phyloP scores from a whole-genome alignment of 164 flowering plant species.

The Umbilicus rupestris region DNA sequence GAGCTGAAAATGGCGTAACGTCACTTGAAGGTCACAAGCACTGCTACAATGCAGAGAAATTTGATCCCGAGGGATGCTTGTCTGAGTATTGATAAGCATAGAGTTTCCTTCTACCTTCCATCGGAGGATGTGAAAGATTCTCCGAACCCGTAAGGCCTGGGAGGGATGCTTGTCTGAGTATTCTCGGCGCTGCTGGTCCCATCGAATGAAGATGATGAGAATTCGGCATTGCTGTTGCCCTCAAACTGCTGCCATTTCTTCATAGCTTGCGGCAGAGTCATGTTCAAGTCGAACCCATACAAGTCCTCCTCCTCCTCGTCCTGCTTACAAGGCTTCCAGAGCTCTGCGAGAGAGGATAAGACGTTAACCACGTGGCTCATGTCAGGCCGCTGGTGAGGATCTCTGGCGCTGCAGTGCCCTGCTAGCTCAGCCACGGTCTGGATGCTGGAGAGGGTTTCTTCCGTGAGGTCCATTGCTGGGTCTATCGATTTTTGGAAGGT shows the following conservation, averaged over 20 bases:
- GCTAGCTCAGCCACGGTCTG: conserved; percentile 74
- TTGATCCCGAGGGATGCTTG: too few species aligned
- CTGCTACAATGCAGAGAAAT: too few species aligned
- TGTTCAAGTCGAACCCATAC: conserved; percentile 55
- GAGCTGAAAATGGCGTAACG: too few species aligned
- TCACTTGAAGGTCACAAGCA: too few species aligned
- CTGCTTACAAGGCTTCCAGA: conserved; percentile 97
- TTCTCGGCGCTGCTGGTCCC: conserved; percentile 25
- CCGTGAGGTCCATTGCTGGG: conserved; percentile 41
- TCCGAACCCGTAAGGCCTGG: conserved; percentile 49
- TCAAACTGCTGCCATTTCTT: conserved; percentile 80
- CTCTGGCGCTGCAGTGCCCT: conserved; percentile 82
- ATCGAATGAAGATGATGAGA: conserved; percentile 23
- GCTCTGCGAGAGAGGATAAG: conserved; percentile 63
- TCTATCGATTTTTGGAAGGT: conserved; percentile 56
- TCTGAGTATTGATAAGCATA: too few species aligned
- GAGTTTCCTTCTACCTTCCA: conserved; percentile 31
- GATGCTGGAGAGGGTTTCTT: conserved; percentile 55
- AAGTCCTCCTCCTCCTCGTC: conserved; percentile 49
- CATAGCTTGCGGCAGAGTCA: conserved; percentile 61
- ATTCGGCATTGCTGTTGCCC: conserved; percentile 29
- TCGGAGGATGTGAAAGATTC: conserved; percentile 43
- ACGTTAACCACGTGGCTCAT: conserved; percentile 86
- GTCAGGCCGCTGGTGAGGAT: conserved; percentile 84
- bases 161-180: conserved; percentile 53